Evolutionary conservation across 78 protist genomes (phyloP), one percentile per base, ranked within the genome.

Genomic region (Anaeramoeba ignava): DNA sequence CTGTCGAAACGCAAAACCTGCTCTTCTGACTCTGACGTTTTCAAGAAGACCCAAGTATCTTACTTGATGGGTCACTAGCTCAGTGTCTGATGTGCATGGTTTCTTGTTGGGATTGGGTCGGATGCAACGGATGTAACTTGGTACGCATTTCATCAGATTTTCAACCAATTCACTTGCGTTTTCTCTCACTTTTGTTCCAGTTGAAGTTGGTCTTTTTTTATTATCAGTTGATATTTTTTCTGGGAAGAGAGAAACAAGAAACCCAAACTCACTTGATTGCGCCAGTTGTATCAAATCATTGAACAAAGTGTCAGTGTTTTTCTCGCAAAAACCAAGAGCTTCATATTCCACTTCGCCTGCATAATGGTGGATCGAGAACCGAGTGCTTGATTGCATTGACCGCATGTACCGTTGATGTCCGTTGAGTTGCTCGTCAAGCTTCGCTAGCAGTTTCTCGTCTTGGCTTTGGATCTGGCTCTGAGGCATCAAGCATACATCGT

Each of bases 111-210:
- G 93, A 85, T 94, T 94, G 39, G 97, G 93, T 86, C 93, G 91
- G 91, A 94, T 91, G 91, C 97, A 94, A 23, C 97, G 95, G 40
- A 94, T 68, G 82, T 94, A 94, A 89, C 89, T 93, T 0, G 95
- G 97, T 8, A 82, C 37, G 79, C 94, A 88, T 41, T 23, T 42
- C 33, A 80, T 0, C 17, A 93, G 83, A 1, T 85, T 83, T 87
- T 84, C 80, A 83, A 92, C 89, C 31, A 92, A 40, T 3, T 81
- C 91, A 83, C 78, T 91, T 40, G 90, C 85, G 3, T 41, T 91
- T 40, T 91, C 17, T 8, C 8, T 80, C 17, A 80, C 82, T 17
- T 38, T 41, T 54, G 73, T 54, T 8, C 73, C 73, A 54, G 73
- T 54, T 27, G 73, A 54, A 8, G 73, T 54, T 54, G 73, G 73